These are phyloP conservation scores for Leccinum disarticulatum DNA, from an alignment of 768 basidiomycete genomes.

Conservation along the genomic window DNA sequence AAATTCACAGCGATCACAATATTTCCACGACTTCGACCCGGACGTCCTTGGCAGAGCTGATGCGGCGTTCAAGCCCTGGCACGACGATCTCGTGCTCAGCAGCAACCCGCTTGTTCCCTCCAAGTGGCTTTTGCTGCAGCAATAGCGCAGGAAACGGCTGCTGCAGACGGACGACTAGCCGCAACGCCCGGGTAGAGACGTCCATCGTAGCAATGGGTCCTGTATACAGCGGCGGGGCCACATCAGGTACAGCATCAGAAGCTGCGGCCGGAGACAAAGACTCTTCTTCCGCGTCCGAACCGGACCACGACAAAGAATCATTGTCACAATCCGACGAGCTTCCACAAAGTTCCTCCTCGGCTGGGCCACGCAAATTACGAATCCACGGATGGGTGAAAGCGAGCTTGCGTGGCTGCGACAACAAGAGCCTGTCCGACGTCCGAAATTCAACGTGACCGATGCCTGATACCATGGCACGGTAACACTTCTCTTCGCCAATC, in stretches of 20 bases:
- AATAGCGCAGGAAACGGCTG: not conserved
- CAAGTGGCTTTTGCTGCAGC: not conserved
- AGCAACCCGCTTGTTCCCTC: not conserved
- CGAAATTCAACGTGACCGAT: conserved; percentile 6
- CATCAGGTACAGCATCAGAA: no score
- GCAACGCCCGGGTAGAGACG: not conserved
- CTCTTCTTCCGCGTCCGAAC: not conserved
- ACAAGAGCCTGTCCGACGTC: not conserved
- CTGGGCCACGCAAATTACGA: conserved; percentile 2
- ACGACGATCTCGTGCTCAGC: not conserved
- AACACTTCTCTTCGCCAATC: not conserved
- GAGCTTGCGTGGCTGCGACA: not conserved
- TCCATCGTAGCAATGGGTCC: not conserved
- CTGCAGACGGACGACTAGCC: not conserved
- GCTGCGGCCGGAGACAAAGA: not conserved
- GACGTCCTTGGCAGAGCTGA: no score
- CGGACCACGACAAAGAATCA: not conserved
- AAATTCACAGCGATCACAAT: no score
- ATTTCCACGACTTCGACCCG: no score
- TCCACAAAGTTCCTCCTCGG: not conserved
- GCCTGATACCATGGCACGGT: not conserved
- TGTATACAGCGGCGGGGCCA: not conserved
- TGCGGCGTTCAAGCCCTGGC: no score
- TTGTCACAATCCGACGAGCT: not conserved
- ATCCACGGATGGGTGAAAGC: conserved; percentile 14